Conservation (phyloP, 2,329 filamentous ascomycete genomes). For the Leptodontidium sp. region DNA sequence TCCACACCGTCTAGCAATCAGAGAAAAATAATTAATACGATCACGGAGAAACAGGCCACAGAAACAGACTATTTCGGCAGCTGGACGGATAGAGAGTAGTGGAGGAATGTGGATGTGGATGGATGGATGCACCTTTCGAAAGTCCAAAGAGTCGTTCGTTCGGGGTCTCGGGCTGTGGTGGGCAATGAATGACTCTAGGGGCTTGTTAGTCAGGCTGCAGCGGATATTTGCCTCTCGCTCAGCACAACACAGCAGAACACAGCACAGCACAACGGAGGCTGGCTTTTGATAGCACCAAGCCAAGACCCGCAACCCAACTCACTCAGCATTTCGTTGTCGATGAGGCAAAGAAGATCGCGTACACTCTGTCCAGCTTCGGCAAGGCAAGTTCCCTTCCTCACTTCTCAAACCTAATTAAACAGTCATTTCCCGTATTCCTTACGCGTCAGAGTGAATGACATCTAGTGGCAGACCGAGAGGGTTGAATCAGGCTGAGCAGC, state of each 20-base stretch:
- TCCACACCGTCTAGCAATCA: slow-evolving; percentile 15
- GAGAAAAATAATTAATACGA: slow-evolving; percentile 1
- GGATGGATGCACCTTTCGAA: background rate
- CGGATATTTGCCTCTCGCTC: slow-evolving; percentile 20
- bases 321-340: background rate
- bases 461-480: background rate
- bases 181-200: background rate
- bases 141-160: slow-evolving; percentile 1
- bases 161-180: background rate
- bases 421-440: background rate
- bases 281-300: slow-evolving; percentile 18
- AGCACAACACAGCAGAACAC: slow-evolving; percentile 16
- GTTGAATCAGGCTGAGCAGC: slow-evolving; percentile 25
- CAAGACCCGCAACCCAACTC: slow-evolving; percentile 19
- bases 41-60: slow-evolving; percentile 12
- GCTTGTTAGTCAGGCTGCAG: slow-evolving; percentile 21
- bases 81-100: background rate
- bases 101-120: slow-evolving; percentile 6
- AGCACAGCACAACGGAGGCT: slow-evolving; percentile 15
- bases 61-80: slow-evolving; percentile 18
- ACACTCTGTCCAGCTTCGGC: slow-evolving; percentile 10
- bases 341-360: slow-evolving; percentile 5
- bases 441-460: slow-evolving; percentile 22
- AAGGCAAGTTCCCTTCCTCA: slow-evolving; percentile 12
- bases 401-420: slow-evolving; percentile 4